Evolutionary conservation across 192 early-diverging fungal genomes (phyloP).

Genomic region (Coemansia sp.): DNA sequence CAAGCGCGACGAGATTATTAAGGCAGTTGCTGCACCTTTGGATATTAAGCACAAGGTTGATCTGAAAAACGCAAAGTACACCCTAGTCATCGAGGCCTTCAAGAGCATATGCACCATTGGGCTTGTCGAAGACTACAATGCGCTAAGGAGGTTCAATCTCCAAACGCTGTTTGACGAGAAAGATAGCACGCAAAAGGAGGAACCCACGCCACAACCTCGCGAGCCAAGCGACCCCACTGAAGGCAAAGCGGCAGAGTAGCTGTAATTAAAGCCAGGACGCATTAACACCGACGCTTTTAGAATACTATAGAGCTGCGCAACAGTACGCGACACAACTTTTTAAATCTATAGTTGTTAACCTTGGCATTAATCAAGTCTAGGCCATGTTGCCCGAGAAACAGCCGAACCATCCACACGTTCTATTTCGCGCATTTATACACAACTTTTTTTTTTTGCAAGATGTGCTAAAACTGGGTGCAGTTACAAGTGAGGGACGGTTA

Average conservation of each 20-base stretch:
- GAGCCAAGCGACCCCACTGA: background rate
- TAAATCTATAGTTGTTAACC: too few species aligned
- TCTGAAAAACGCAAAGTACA: conserved; percentile 48
- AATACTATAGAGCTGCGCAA: too few species aligned
- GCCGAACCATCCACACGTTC: too few species aligned
- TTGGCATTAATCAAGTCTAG: too few species aligned
- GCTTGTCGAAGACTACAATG: conserved; percentile 48
- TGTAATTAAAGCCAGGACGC: too few species aligned
- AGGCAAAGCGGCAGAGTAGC: background rate
- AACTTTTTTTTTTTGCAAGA: too few species aligned
- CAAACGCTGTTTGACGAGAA: conserved; percentile 51
- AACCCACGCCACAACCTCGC: background rate
- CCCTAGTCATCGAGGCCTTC: conserved; percentile 52
- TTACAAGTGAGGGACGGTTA: too few species aligned
- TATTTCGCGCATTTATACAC: too few species aligned
- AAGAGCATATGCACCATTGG: conserved; percentile 53
- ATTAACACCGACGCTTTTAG: too few species aligned
- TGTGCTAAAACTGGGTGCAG: too few species aligned
- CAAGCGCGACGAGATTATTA: conserved; percentile 49
- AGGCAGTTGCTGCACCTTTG: conserved; percentile 48
- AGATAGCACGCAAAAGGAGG: background rate
- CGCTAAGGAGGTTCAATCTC: conserved; percentile 41
- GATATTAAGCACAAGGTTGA: conserved; percentile 55
- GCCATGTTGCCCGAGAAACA: too few species aligned
- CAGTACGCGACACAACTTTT: too few species aligned